Percentiles rank a stretch among this genome's conserved stretches.
These are phyloP conservation scores for Starmerella khaoyaiensis DNA, from an alignment of 805 yeast genomes.

Conservation along the genomic window DNA sequence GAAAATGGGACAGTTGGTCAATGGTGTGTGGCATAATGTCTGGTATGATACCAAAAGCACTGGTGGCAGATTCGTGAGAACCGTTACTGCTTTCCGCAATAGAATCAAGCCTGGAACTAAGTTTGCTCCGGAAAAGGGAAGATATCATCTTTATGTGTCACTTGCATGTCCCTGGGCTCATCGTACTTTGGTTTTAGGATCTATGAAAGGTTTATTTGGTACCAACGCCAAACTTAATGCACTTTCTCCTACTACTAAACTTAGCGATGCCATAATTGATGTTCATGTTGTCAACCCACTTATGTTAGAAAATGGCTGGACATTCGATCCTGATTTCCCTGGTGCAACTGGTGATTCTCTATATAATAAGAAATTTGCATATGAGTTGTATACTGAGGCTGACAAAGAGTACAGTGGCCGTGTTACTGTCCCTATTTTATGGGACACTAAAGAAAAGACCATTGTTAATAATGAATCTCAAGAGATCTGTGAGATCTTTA, in stretches of 20 bases:
- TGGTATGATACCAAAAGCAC: constrained; percentile 24
- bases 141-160: constrained; percentile 82
- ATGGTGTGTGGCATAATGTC: constrained; percentile 23
- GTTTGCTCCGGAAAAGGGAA: constrained; percentile 58
- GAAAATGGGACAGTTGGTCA: constrained; percentile 22
- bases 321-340: constrained; percentile 45
- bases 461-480: constrained; percentile 87
- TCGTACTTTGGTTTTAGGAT: constrained; percentile 59
- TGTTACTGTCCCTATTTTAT: constrained; percentile 83
- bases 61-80: constrained; percentile 23
- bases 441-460: constrained; percentile 73
- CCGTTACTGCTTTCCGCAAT: constrained; percentile 20
- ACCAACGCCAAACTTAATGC: not conserved
- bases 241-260: constrained; percentile 4
- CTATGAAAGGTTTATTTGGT: constrained; percentile 50
- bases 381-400: constrained; percentile 63
- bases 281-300: constrained; percentile 80
- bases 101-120: constrained; percentile 17
- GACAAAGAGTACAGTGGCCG: constrained; percentile 68
- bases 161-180: constrained; percentile 96
- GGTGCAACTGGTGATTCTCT: constrained; percentile 45
- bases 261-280: constrained; percentile 31
- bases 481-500: constrained; percentile 76
- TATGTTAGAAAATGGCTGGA: constrained; percentile 83
- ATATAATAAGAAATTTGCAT: constrained; percentile 45